phyloP scores from a whole-genome alignment of 2,329 filamentous ascomycete genomes.

The Didymella sp. region DNA sequence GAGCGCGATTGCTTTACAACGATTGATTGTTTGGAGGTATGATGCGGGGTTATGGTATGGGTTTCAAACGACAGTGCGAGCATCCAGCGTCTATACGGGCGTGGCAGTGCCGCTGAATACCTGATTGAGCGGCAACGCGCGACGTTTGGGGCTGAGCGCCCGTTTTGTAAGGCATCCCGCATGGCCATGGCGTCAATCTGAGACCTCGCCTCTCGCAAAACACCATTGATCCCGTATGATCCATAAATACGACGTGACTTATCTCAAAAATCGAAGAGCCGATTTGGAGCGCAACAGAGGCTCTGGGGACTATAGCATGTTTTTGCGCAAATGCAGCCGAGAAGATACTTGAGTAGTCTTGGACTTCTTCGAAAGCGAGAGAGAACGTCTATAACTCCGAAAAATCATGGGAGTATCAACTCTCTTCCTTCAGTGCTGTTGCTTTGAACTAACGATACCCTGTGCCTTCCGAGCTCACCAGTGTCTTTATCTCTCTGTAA shows the following conservation, averaged over 20 bases:
- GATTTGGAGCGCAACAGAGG: no score
- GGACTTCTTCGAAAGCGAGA: no score
- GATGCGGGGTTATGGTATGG: background rate
- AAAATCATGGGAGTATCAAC: no score
- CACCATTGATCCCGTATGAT: background rate
- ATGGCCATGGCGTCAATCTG: slow-evolving; percentile 3
- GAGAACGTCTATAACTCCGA: no score
- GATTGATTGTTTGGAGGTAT: background rate
- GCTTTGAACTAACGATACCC: no score
- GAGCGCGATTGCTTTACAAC: background rate
- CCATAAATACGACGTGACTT: background rate
- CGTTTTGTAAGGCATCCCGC: slow-evolving; percentile 5
- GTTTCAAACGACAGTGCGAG: background rate
- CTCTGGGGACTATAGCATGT: no score
- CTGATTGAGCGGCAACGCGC: slow-evolving; percentile 1
- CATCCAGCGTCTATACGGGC: background rate
- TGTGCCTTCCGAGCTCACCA: no score
- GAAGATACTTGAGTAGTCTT: no score
- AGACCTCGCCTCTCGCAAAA: background rate
- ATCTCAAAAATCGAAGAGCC: no score
- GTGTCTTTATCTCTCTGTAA: no score
- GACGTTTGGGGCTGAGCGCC: slow-evolving; percentile 10
- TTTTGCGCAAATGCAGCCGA: no score
- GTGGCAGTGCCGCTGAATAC: slow-evolving; percentile 9
- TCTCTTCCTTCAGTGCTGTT: no score